phyloP scores from a whole-genome alignment of 192 early-diverging fungal genomes.

The Coemansia sp. region DNA sequence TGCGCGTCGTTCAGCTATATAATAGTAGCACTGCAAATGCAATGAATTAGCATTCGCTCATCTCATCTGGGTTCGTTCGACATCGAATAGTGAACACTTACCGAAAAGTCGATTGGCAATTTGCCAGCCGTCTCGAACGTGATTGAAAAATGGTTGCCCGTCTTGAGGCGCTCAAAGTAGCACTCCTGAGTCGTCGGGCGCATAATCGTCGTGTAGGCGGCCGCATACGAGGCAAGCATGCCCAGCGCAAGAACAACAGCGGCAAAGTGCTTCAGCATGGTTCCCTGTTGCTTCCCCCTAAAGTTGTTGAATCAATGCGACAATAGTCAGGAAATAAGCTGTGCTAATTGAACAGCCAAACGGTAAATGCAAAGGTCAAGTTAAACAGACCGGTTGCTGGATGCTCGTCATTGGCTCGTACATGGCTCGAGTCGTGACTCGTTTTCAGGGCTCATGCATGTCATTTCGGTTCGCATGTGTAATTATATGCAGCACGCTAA shows the following conservation, averaged over 20 bases:
- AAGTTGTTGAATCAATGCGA: conserved; percentile 1
- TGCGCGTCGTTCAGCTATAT: conserved; percentile 36
- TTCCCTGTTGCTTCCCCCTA: background rate
- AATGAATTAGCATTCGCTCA: background rate
- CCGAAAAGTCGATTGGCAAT: conserved; percentile 44
- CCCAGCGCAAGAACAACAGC: conserved; percentile 21
- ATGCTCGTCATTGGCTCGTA: background rate
- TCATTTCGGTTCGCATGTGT: no score
- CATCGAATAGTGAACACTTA: conserved; percentile 7
- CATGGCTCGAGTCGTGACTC: background rate
- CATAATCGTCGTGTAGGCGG: conserved; percentile 55
- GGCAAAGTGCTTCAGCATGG: conserved; percentile 37
- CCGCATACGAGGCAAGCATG: conserved; percentile 34
- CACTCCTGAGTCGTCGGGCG: conserved; percentile 43
- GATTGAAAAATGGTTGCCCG: conserved; percentile 43
- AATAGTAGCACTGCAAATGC: background rate
- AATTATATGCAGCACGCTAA: no score
- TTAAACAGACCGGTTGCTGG: background rate
- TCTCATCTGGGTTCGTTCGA: background rate
- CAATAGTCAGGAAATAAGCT: conserved; percentile 8
- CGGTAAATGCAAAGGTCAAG: background rate
- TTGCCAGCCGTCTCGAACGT: conserved; percentile 53
- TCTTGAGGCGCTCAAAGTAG: conserved; percentile 53
- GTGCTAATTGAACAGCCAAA: background rate
- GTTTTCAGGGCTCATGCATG: background rate